Evolutionary conservation across 768 basidiomycete species (phyloP).

Genomic region (Leccinellum luteum): DNA sequence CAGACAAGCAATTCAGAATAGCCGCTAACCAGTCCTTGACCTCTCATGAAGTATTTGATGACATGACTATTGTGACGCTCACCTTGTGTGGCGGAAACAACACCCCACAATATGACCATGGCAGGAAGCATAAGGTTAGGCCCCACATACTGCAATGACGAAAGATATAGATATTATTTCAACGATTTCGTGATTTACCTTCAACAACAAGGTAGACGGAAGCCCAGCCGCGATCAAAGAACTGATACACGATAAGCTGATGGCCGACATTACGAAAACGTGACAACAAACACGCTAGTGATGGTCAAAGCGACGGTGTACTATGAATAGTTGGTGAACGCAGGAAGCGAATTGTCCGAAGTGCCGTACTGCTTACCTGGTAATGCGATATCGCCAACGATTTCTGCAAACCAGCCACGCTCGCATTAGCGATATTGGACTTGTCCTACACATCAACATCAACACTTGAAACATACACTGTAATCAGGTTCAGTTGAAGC

Average conservation of each 20-base stretch:
- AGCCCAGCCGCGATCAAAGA: background rate
- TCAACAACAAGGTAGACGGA: background rate
- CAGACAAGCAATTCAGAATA: conserved; percentile 57
- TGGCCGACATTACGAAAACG: background rate
- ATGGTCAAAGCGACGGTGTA: background rate
- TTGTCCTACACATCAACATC: background rate
- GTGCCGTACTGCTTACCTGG: background rate
- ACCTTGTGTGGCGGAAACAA: conserved; percentile 62
- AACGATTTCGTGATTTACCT: background rate
- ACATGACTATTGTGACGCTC: background rate
- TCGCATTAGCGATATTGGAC: background rate
- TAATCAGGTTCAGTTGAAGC: background rate
- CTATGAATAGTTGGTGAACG: background rate
- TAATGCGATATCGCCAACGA: background rate
- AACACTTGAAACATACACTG: background rate
- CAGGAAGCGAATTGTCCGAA: background rate
- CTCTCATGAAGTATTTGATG: background rate
- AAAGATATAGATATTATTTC: background rate
- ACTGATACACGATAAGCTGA: background rate
- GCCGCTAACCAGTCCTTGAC: conserved; percentile 42
- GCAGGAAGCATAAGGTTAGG: conserved; percentile 59
- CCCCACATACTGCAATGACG: conserved; percentile 36
- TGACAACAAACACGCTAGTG: background rate
- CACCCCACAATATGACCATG: conserved; percentile 63
- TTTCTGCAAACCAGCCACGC: background rate